Evolutionary conservation across 1,284 basidiomycete species (phyloP), one percentile per base, ranked within the genome.

Genomic region (Heterobasidion irregulare): DNA sequence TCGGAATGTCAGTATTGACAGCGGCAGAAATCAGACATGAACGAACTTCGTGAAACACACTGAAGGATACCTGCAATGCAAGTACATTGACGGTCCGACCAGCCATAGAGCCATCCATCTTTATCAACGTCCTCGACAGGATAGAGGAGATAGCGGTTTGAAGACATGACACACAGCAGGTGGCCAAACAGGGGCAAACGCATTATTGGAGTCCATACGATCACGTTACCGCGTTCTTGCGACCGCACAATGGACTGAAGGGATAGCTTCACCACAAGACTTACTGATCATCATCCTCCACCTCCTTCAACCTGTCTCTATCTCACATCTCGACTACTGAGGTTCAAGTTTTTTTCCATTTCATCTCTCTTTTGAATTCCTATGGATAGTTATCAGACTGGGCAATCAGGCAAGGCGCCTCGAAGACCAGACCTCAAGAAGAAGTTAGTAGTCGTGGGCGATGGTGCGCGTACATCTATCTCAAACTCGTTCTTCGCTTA

Each of bases 381-480:
- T 38, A 55, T 54, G 46, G 56, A 49, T 16, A 46, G 33, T 46
- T 50, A 49, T 3, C 36, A 51, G n/a, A 10, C 48, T 34, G 38
- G 49, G 3, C 33, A 50, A 10, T 36, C 54, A 35, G 55, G 15
- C 45, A 68, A 61, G 44, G 64, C 69, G 45, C 63, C 70, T 53
- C 75, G 78, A 59, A 73, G 86, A 68, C 91, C 92, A 56, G 92
- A 94, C 68, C 67, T 89, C 59, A 93, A 92, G 75, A 81, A 84
- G 64, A 96, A 96, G 69, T 80, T 96, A 34, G 92, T 96, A 44
- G 92, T 95, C 46, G 92, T 96, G 41, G 88, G 88, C 59, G 90
- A 92, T 69, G 90, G 89, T 84, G 78, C 81, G 74, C 80, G 66
- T 62, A 66, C 62, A 64, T 71, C 64, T 68, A 67, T 58, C 59